Evolutionary conservation across 148 eudicot species (phyloP).

Genomic region (Amaranthus cruentus): DNA sequence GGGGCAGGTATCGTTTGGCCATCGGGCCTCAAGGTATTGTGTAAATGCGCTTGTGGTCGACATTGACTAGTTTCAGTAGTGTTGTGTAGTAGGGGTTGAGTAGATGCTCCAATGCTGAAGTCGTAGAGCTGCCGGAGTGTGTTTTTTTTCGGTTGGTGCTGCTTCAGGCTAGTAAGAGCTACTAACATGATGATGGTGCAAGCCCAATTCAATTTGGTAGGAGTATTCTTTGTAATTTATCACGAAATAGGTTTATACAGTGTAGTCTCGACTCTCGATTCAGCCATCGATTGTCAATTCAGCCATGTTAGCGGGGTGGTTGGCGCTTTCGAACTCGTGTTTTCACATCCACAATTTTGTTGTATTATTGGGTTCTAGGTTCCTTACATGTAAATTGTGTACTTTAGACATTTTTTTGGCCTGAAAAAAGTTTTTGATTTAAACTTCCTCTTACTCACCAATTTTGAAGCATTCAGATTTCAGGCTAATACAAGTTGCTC

Average conservation of each 20-base stretch:
- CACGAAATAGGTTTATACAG: conserved; percentile 11
- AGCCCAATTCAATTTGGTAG: conserved; percentile 1
- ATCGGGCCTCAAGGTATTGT: conserved; percentile 13
- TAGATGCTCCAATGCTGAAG: neutral
- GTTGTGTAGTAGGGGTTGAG: neutral
- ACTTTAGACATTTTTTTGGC: conserved; percentile 7
- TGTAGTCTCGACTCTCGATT: neutral
- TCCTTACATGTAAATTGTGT: conserved; percentile 24
- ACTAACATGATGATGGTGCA: neutral
- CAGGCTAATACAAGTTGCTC: neutral
- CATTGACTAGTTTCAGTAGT: neutral
- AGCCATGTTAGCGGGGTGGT: conserved; percentile 13
- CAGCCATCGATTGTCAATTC: too few species aligned
- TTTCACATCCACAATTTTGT: conserved; percentile 18
- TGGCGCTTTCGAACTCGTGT: conserved; percentile 4
- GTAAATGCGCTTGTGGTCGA: conserved; percentile 3
- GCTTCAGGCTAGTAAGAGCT: conserved; percentile 15
- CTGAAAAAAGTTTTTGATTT: conserved; percentile 2
- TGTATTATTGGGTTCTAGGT: conserved; percentile 16
- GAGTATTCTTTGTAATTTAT: conserved; percentile 3
- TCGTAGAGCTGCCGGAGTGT: conserved; percentile 11
- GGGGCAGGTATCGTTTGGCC: conserved; percentile 39
- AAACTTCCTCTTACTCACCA: neutral
- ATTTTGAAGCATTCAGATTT: neutral
- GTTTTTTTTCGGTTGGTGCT: conserved; percentile 17